Conservation (phyloP, 345 rosid species). For the Luvunga scandens region DNA sequence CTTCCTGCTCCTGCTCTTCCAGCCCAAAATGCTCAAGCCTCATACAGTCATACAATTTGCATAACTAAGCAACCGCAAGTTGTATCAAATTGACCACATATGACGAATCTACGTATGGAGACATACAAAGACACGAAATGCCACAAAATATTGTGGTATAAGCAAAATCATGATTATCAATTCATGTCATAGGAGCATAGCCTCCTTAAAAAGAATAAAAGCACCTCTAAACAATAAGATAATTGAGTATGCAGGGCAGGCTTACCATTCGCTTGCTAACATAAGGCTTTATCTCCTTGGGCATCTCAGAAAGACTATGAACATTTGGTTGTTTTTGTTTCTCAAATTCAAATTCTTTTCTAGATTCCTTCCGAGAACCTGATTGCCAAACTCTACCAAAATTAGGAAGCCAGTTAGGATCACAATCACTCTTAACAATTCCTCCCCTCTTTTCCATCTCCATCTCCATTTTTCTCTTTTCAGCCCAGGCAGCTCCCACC, state of each 20-base stretch:
- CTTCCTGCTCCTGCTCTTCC: neutral
- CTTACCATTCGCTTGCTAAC: conserved; percentile 79
- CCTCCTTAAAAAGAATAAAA: neutral
- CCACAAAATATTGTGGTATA: neutral
- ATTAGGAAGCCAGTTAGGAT: conserved; percentile 84
- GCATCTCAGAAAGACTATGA: conserved; percentile 45
- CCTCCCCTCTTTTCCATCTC: conserved; percentile 86
- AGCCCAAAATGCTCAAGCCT: neutral
- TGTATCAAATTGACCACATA: neutral
- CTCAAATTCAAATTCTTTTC: conserved; percentile 82
- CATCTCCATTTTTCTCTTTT: conserved; percentile 79
- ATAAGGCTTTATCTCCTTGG: conserved; percentile 56
- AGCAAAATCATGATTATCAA: neutral
- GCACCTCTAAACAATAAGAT: neutral
- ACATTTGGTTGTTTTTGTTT: conserved; percentile 47
- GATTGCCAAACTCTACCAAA: conserved; percentile 99
- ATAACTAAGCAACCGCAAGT: neutral
- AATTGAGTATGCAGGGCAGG: conserved; percentile 6
- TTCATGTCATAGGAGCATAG: neutral
- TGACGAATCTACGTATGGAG: neutral
- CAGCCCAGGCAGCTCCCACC: conserved; percentile 98
- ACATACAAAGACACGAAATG: neutral
- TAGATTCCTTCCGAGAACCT: conserved; percentile 81
- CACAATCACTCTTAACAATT: conserved; percentile 37
- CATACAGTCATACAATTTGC: too few relatives aligned